phyloP scores from a whole-genome alignment of 2,329 filamentous ascomycete genomes.

The Dothistroma septosporum region DNA sequence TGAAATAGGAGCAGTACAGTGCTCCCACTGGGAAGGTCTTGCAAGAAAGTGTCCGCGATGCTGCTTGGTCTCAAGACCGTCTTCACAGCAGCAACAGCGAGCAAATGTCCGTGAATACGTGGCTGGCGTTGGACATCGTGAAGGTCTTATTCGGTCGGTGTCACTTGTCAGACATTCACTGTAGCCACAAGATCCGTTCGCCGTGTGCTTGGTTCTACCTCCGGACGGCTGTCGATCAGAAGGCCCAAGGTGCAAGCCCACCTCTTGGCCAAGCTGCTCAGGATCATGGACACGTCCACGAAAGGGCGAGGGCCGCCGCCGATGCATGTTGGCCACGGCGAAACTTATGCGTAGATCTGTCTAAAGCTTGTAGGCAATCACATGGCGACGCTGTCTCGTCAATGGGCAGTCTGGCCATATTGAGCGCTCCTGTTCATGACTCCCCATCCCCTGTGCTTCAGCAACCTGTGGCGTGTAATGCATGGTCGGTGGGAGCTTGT shows the following conservation, averaged over 20 bases:
- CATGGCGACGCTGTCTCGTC: not conserved
- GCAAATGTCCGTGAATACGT: not conserved
- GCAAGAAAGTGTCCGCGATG: not conserved
- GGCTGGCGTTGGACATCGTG: not conserved
- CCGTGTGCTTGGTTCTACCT: not conserved
- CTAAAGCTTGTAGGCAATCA: not conserved
- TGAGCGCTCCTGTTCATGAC: too few species aligned
- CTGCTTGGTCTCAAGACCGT: not conserved
- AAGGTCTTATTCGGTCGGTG: not conserved
- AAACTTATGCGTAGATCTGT: not conserved
- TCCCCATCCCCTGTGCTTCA: too few species aligned
- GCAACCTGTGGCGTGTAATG: too few species aligned
- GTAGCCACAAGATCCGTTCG: not conserved
- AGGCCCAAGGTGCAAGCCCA: too few species aligned
- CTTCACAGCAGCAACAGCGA: not conserved
- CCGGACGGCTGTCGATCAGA: too few species aligned
- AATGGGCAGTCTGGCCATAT: not conserved
- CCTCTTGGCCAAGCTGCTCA: too few species aligned
- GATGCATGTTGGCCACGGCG: too few species aligned
- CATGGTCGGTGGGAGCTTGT: not conserved
- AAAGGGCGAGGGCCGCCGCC: too few species aligned
- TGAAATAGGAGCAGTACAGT: not conserved
- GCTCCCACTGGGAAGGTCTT: not conserved
- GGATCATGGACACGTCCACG: too few species aligned
- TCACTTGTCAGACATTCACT: not conserved